Percentiles rank a stretch among this genome's conserved stretches.
phyloP scores from a whole-genome alignment of 176 grass and related monocot genomes.

The Oryza rufipogon region DNA sequence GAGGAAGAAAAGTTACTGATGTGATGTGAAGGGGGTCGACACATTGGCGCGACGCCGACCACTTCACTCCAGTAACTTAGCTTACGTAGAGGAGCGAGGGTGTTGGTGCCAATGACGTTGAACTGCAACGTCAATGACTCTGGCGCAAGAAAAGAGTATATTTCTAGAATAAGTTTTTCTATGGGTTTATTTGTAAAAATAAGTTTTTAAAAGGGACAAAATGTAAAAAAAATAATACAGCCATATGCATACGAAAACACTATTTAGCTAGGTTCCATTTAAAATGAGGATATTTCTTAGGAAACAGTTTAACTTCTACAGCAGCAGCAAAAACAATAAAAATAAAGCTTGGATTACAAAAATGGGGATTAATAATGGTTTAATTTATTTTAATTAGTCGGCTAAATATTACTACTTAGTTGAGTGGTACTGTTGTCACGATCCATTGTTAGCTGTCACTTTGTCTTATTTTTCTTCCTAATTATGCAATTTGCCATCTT shows the following conservation, averaged over 20 bases:
- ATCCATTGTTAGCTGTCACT: neutral
- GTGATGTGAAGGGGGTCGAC: too few species aligned
- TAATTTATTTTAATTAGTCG: neutral
- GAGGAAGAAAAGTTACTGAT: too few species aligned
- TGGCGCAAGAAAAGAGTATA: too few species aligned
- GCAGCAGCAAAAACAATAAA: neutral
- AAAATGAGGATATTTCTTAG: neutral
- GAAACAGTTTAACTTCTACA: neutral
- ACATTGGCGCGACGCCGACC: too few species aligned
- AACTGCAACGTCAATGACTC: too few species aligned
- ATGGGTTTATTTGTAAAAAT: too few species aligned
- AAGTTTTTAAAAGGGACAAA: too few species aligned
- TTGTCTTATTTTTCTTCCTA: neutral
- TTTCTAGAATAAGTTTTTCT: too few species aligned
- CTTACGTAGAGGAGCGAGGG: too few species aligned
- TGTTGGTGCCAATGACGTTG: too few species aligned
- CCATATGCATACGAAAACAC: neutral
- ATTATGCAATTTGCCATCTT: neutral
- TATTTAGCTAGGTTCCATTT: neutral
- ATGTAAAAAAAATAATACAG: too few species aligned
- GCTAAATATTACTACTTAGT: neutral
- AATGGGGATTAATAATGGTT: neutral
- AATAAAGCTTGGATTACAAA: neutral
- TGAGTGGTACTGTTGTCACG: neutral
- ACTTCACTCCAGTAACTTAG: too few species aligned